Percentiles rank a stretch among this genome's conserved stretches.
Evolutionary conservation across 108 stramenopile species (phyloP).

Genomic region (Conticribra guillardii): DNA sequence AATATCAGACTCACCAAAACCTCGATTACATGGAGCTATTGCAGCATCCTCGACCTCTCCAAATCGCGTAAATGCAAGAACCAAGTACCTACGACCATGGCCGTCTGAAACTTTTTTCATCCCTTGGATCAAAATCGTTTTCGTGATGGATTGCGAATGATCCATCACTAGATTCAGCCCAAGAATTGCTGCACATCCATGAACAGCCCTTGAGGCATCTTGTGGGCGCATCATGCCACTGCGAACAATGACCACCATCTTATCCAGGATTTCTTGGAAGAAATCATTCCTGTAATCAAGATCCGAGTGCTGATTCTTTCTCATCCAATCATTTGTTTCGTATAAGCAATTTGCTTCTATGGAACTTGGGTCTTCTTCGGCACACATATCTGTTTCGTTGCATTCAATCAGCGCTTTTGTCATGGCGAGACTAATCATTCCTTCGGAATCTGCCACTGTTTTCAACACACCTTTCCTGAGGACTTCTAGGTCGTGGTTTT

Average conservation of each 20-base stretch:
- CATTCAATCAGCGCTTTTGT: slow-evolving; percentile 80
- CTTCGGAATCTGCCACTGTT: slow-evolving; percentile 59
- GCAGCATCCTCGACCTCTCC: slow-evolving; percentile 79
- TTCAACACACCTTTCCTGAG: slow-evolving; percentile 72
- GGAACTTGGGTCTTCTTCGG: slow-evolving; percentile 48
- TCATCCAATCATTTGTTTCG: slow-evolving; percentile 81
- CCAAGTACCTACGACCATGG: slow-evolving; percentile 47
- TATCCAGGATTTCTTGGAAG: slow-evolving; percentile 75
- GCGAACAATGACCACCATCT: slow-evolving; percentile 74
- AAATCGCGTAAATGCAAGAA: slow-evolving; percentile 65
- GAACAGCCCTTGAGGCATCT: slow-evolving; percentile 77
- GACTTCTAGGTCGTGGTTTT: slow-evolving; percentile 77
- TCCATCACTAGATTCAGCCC: slow-evolving; percentile 71
- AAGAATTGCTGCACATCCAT: slow-evolving; percentile 77
- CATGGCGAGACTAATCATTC: slow-evolving; percentile 85
- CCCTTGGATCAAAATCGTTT: slow-evolving; percentile 71
- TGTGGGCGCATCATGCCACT: slow-evolving; percentile 61
- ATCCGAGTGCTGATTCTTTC: slow-evolving; percentile 61
- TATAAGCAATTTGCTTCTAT: slow-evolving; percentile 78
- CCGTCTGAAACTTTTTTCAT: slow-evolving; percentile 69
- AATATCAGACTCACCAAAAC: slow-evolving; percentile 57
- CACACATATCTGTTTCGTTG: slow-evolving; percentile 50
- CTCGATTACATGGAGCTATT: slow-evolving; percentile 71
- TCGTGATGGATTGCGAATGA: slow-evolving; percentile 64
- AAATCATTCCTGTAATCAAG: slow-evolving; percentile 61